These are phyloP conservation scores for Alternaria alternata DNA, from an alignment of 2,329 filamentous ascomycete genomes.

Conservation along the genomic window DNA sequence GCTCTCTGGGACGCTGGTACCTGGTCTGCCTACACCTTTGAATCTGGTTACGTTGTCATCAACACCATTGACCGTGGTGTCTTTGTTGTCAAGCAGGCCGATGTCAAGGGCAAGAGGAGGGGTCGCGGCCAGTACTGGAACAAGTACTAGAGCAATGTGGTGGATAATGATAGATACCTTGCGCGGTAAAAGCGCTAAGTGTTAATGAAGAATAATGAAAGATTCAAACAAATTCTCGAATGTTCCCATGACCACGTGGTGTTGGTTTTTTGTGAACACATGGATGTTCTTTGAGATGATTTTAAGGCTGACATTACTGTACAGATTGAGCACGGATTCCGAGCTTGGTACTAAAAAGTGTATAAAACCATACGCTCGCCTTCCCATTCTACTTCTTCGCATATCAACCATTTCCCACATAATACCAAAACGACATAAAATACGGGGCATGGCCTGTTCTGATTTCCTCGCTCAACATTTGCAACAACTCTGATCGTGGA, in stretches of 20 bases:
- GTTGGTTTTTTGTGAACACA: neutral
- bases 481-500: no score
- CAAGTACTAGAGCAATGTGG: conserved; percentile 10
- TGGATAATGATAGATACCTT: neutral
- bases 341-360: neutral
- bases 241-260: neutral
- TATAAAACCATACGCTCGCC: neutral
- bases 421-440: neutral
- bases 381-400: neutral
- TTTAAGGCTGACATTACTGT: neutral
- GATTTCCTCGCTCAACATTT: neutral
- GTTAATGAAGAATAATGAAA: neutral
- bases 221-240: neutral
- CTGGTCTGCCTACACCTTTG: conserved; percentile 54
- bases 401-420: neutral
- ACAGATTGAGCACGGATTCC: neutral
- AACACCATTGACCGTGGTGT: conserved; percentile 59
- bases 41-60: conserved; percentile 55
- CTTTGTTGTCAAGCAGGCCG: conserved; percentile 44
- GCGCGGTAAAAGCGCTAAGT: neutral
- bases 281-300: neutral
- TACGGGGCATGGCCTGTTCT: neutral
- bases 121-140: conserved; percentile 40
- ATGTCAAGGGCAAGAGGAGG: conserved; percentile 28
- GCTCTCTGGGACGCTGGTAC: conserved; percentile 53